phyloP scores from a whole-genome alignment of 192 early-diverging fungal species.

The Coemansia sp. region DNA sequence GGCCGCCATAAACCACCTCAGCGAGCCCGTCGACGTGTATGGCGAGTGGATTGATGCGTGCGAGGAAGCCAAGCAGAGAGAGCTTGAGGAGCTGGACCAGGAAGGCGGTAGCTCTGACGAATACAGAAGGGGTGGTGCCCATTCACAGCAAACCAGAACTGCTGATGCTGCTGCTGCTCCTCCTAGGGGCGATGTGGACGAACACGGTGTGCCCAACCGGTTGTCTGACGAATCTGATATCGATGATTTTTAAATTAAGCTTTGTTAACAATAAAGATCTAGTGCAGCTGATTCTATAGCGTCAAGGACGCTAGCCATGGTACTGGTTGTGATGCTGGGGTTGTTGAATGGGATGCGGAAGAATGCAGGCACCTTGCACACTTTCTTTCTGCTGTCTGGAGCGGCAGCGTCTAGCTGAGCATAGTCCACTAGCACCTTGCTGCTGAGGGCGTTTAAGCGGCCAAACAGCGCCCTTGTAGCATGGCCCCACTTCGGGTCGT shows the following conservation, averaged over 20 bases:
- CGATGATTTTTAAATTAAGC: slow-evolving; percentile 24
- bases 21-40: slow-evolving; percentile 86
- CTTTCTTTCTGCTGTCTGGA: not conserved
- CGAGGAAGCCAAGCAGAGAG: slow-evolving; percentile 59
- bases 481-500: slow-evolving; percentile 23
- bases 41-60: slow-evolving; percentile 86
- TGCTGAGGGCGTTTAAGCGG: slow-evolving; percentile 51
- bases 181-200: slow-evolving; percentile 5
- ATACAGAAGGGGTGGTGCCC: not conserved
- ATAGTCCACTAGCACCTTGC: slow-evolving; percentile 71
- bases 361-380: slow-evolving; percentile 58
- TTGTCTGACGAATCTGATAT: slow-evolving; percentile 36
- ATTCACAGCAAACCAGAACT: not conserved
- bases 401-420: slow-evolving; percentile 35
- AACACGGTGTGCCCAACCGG: slow-evolving; percentile 28
- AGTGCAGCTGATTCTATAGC: slow-evolving; percentile 57
- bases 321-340: slow-evolving; percentile 55
- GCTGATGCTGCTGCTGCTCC: not conserved
- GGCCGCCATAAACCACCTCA: slow-evolving; percentile 65
- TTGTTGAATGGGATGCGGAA: slow-evolving; percentile 73
- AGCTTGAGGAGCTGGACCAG: not conserved
- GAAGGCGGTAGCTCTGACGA: not conserved
- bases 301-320: slow-evolving; percentile 54
- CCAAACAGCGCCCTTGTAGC: slow-evolving; percentile 34
- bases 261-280: slow-evolving; percentile 1